These are phyloP conservation scores for Bipolaris bicolor DNA, from an alignment of 2,329 filamentous ascomycete species.

Conservation along the genomic window DNA sequence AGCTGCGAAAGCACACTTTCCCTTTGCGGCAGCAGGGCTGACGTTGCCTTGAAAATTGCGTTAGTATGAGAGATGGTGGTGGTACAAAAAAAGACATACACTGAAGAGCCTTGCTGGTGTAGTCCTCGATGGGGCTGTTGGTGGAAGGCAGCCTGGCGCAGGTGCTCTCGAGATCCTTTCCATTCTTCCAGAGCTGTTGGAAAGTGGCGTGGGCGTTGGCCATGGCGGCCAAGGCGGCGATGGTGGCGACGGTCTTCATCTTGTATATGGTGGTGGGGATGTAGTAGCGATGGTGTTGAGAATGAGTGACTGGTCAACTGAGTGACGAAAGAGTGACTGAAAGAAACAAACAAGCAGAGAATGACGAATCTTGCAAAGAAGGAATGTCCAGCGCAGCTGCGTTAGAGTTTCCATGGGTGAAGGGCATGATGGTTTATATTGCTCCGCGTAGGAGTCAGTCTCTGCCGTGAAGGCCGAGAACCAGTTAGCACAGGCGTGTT, in stretches of 20 bases:
- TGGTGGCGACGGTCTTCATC: conserved; percentile 38
- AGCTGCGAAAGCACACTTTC: conserved; percentile 35
- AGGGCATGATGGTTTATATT: conserved; percentile 31
- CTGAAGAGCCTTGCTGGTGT: conserved; percentile 39
- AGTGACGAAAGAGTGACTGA: conserved; percentile 36
- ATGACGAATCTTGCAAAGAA: conserved; percentile 30
- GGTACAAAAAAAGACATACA: conserved; percentile 13
- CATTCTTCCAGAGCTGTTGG: conserved; percentile 42
- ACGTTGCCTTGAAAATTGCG: conserved; percentile 24
- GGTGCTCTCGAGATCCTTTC: conserved; percentile 38
- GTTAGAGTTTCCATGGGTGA: conserved; percentile 18
- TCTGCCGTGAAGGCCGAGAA: conserved; percentile 23
- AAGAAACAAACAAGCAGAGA: conserved; percentile 20
- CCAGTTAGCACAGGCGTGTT: conserved; percentile 25
- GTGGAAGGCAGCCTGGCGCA: conserved; percentile 35
- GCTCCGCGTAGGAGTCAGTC: conserved; percentile 13
- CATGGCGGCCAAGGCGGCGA: conserved; percentile 35
- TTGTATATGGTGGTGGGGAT: conserved; percentile 1
- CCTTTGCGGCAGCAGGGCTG: conserved; percentile 32
- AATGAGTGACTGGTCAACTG: conserved; percentile 24
- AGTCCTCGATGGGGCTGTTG: conserved; percentile 41
- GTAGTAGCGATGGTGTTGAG: conserved; percentile 15
- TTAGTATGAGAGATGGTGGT: background rate
- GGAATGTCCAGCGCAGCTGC: conserved; percentile 44
- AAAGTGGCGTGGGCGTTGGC: conserved; percentile 39